A percentile compares a stretch with the other conserved stretches of the same genome.
Conservation (phyloP, 75 land plant species). For the Pseudotsuga menziesii region DNA sequence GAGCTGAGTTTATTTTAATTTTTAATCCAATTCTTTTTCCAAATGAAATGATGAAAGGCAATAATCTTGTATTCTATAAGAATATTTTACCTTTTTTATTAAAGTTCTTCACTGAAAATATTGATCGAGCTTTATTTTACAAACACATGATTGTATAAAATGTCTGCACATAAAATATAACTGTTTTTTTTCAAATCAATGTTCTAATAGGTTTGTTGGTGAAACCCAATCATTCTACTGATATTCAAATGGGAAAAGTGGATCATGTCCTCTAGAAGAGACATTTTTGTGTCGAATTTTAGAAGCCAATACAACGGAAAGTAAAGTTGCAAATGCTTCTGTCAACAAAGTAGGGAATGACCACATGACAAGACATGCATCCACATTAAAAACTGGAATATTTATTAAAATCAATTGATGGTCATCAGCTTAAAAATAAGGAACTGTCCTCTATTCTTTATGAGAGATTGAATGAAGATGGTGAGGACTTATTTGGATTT, state of each 20-base stretch:
- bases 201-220: background rate
- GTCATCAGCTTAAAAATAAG: conserved; percentile 44
- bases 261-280: conserved; percentile 38
- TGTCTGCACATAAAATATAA: background rate
- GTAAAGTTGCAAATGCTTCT: conserved; percentile 24
- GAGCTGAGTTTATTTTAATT: no score
- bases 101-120: background rate
- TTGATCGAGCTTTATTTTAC: background rate
- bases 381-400: conserved; percentile 35
- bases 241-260: conserved; percentile 19
- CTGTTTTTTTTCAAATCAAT: background rate
- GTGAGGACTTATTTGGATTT: conserved; percentile 23
- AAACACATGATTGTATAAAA: no score
- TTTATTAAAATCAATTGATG: conserved; percentile 48
- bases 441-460: conserved; percentile 27
- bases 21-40: background rate
- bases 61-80: background rate
- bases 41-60: background rate
- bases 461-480: conserved; percentile 37
- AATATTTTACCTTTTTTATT: background rate
- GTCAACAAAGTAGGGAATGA: conserved; percentile 33
- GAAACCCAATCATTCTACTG: background rate
- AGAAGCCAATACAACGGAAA: conserved; percentile 76
- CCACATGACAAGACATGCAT: conserved; percentile 18
- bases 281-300: conserved; percentile 61